Conservation (phyloP, 1,139 yeast genomes). For the Candida buenavistaensis region DNA sequence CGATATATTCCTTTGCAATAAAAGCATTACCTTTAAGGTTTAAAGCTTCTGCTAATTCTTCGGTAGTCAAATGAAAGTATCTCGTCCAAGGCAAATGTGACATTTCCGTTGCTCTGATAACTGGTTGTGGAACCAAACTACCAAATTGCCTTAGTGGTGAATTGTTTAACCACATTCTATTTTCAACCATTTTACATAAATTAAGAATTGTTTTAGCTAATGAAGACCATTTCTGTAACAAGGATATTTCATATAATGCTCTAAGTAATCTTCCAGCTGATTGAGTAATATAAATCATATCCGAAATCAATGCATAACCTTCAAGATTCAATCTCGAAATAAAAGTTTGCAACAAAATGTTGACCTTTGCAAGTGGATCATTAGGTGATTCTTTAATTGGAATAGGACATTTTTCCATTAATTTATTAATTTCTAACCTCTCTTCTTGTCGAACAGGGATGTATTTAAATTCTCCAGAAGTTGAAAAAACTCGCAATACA, state of each 20-base stretch:
- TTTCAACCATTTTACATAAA: conserved; percentile 78
- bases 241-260: conserved; percentile 79
- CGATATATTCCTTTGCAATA: conserved; percentile 58
- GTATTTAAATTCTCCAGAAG: conserved; percentile 81
- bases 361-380: conserved; percentile 79
- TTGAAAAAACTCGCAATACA: conserved; percentile 70
- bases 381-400: conserved; percentile 75
- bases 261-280: conserved; percentile 88
- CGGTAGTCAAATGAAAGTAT: conserved; percentile 68
- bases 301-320: conserved; percentile 91
- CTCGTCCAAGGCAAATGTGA: conserved; percentile 83
- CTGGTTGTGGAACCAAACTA: conserved; percentile 61
- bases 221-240: conserved; percentile 72
- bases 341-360: conserved; percentile 78
- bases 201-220: conserved; percentile 59
- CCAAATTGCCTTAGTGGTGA: conserved; percentile 86
- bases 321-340: conserved; percentile 74
- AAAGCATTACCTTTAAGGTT: conserved; percentile 69
- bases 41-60: conserved; percentile 80
- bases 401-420: conserved; percentile 77
- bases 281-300: conserved; percentile 90
- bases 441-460: conserved; percentile 90
- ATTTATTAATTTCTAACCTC: conserved; percentile 66
- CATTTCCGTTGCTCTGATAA: conserved; percentile 73
- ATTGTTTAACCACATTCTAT: conserved; percentile 79